Percentiles rank a stretch among this genome's conserved stretches.
Evolutionary conservation across 768 basidiomycete genomes (phyloP).

Genomic region (Lactifluus pinguis): DNA sequence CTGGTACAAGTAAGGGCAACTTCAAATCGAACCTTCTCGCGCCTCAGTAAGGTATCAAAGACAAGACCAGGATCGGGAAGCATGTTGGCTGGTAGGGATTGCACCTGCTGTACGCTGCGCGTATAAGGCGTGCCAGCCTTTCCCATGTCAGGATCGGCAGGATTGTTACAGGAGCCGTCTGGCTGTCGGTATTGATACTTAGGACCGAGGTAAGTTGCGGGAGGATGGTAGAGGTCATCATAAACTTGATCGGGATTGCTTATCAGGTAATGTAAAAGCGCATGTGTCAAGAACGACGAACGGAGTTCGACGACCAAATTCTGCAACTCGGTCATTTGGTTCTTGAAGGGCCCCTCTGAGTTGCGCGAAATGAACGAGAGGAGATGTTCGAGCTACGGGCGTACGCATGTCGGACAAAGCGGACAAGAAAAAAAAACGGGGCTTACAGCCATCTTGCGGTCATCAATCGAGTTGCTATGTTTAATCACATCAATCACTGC

Average conservation of each 20-base stretch:
- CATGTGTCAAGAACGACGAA: slow-evolving; percentile 21
- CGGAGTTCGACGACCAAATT: slow-evolving; percentile 41
- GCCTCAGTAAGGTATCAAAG: slow-evolving; percentile 70
- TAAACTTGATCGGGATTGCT: slow-evolving; percentile 43
- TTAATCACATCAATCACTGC: slow-evolving; percentile 50
- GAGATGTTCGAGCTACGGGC: slow-evolving; percentile 56
- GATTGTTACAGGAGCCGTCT: slow-evolving; percentile 75
- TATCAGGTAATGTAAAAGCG: background rate
- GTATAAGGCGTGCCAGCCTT: slow-evolving; percentile 73
- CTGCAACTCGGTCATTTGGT: slow-evolving; percentile 31
- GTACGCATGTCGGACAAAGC: background rate
- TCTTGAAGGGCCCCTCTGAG: slow-evolving; percentile 32
- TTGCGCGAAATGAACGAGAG: slow-evolving; percentile 54
- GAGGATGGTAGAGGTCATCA: slow-evolving; percentile 73
- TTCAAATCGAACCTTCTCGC: slow-evolving; percentile 50
- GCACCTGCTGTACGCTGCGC: slow-evolving; percentile 67
- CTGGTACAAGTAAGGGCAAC: background rate
- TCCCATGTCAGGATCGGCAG: slow-evolving; percentile 59
- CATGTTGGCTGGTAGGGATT: slow-evolving; percentile 55
- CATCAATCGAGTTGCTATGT: slow-evolving; percentile 58
- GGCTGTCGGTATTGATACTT: slow-evolving; percentile 60
- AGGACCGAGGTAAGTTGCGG: slow-evolving; percentile 56
- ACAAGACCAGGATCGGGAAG: slow-evolving; percentile 74
- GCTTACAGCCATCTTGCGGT: slow-evolving; percentile 66
- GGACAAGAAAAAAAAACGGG: background rate